Evolutionary conservation across 805 yeast species (phyloP), one percentile per base, ranked within the genome.

Genomic region (Ogataea salicorniae): DNA sequence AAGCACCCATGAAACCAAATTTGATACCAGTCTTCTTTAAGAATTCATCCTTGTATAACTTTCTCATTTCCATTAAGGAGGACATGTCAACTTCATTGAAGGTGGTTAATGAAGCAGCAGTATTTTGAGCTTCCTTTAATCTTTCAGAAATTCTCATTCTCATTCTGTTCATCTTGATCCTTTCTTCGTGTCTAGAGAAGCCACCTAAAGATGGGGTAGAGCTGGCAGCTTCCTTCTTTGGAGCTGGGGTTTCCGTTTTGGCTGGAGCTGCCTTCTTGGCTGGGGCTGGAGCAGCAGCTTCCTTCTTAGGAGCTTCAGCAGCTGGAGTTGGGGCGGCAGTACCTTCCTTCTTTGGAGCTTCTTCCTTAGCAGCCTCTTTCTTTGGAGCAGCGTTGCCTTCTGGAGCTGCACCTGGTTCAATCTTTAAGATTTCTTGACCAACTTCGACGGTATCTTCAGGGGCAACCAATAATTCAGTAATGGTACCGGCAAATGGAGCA

Each of bases 101-200:
- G 43, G 99, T 92, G 47, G 99, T 92, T 66, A 92, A 81, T 41
- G 98, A 88, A 36, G 99, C 99, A 57, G 98, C 95, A 47, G 98
- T 91, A 79, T 94, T 94, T 75, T 92, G 99, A 34, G 98, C 87
- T 77, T 94, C 98, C 88, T 92, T 92, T 67, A 92, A 85, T 75
- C 99, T 88, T 77, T 92, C 98, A 51, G 99, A 96, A 58, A 94
- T 94, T 79, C 99, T 88, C 74, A 88, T 73, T 75, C 99, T 86
- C 98, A 92, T 94, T 77, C 99, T 87, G 83, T 91, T 94, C 98
- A 92, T 92, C 79, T 92, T 92, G 55, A 94, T 95, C 68, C 90
- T 81, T 66, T 83, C 86, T 74, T 94, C 98, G 52, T 74, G 71
- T 76, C 99, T 87, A 49, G 94, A 77, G 64, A 87, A 88, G 34